Base-by-base conservation (phyloP, 768 basidiomycete species). In the Pleurotus pulmonarius region DNA sequence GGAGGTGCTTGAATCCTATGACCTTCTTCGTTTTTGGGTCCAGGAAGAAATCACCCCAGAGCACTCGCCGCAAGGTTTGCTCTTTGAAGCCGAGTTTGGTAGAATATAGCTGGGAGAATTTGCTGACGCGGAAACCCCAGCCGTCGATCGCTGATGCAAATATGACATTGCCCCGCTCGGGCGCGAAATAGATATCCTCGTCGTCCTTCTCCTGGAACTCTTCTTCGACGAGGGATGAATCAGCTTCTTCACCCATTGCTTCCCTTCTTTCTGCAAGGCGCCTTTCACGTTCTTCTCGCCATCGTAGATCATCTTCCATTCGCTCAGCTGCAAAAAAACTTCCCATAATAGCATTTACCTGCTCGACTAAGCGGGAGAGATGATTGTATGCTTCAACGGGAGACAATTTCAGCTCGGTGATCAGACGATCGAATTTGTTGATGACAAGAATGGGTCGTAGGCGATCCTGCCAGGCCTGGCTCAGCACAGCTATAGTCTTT, bases 331-430 rank as follows among this genome's bases (percentile, higher is more conserved):
- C 94, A 65, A 94, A 98, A 70, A 98, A 95, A 56, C 85, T 84
- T 0, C 97, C 97, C 94, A 98, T 96, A 49, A 98, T 92, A 0
- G 94, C 97, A 65, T 98, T 99, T 22, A 98, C 95, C 64, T 97
- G 92, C 68, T 98, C 96, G 52, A 99, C 92, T 12, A 98, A 78
- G 38, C 92, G 88, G 5, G 85, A 77, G n/a, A 99, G 83, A 64
- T 98, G 96, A 63, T 95, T 91, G 65, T 98, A 92, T 2, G 94
- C 95, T 68, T 98, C 97, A 2, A 85, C 76, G 1, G 97, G 94
- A 0, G 92, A 79, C 12, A 98, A 81, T 67, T 92, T 91, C 51
- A 99, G 84, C 67, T 98, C 97, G 18, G 90, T 94, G 49, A 98
- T 87, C 22, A 98, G 75, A 46, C 97, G 87, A 71, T 98, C 97